Evolutionary conservation across 495 filamentous ascomycete species (phyloP).

Genomic region (Opeltia flavorubescens): DNA sequence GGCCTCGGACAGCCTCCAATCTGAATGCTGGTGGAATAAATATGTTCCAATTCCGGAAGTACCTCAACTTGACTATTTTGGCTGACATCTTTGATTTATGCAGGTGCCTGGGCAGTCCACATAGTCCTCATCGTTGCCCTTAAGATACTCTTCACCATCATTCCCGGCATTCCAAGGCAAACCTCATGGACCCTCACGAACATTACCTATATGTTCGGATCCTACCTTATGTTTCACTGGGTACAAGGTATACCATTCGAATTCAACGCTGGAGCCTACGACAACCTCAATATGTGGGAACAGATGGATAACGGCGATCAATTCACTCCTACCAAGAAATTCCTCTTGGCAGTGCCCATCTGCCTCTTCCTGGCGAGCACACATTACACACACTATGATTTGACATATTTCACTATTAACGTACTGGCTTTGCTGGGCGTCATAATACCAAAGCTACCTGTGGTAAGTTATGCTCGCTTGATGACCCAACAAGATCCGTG

Average conservation of each 20-base stretch:
- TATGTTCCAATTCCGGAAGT: too few relatives aligned
- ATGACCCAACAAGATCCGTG: background rate
- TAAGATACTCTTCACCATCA: constrained; percentile 92
- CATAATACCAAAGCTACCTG: constrained; percentile 89
- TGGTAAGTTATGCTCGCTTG: constrained; percentile 42
- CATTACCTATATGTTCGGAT: constrained; percentile 96
- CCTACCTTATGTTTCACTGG: constrained; percentile 98
- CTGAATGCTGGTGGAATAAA: too few relatives aligned
- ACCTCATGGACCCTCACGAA: constrained; percentile 98
- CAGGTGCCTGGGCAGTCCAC: constrained; percentile 96
- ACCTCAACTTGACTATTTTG: background rate
- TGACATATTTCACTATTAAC: constrained; percentile 94
- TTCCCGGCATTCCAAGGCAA: constrained; percentile 89
- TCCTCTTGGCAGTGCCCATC: constrained; percentile 85
- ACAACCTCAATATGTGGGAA: constrained; percentile 99
- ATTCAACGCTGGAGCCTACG: constrained; percentile 97
- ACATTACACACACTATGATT: constrained; percentile 95
- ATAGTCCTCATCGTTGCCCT: constrained; percentile 75
- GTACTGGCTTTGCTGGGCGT: constrained; percentile 81
- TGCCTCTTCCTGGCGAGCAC: constrained; percentile 90
- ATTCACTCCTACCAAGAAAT: constrained; percentile 97
- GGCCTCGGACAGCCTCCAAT: background rate
- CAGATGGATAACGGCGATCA: constrained; percentile 99
- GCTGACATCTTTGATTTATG: constrained; percentile 6
- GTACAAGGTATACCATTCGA: constrained; percentile 97